These are phyloP conservation scores for Ogataea methylovora DNA, from an alignment of 805 yeast species.

Conservation along the genomic window DNA sequence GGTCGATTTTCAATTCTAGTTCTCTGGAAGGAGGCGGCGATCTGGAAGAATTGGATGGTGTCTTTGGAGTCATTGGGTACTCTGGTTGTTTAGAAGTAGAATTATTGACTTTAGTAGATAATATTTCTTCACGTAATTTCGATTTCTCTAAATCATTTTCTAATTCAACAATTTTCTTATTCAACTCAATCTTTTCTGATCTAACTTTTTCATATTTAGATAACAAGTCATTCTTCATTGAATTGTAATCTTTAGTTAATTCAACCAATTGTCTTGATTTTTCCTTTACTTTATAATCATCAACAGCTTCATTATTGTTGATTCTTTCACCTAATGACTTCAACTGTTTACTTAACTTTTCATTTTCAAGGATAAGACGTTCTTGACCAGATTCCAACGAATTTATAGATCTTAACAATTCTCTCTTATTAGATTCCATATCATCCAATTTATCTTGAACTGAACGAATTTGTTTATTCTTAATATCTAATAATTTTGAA, in stretches of 20 bases:
- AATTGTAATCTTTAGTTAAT: constrained; percentile 20
- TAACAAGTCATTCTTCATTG: constrained; percentile 24
- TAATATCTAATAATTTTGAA: constrained; percentile 5
- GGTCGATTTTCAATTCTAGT: constrained; percentile 8
- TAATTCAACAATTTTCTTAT: background rate
- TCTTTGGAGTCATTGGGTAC: constrained; percentile 18
- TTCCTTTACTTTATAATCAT: constrained; percentile 2
- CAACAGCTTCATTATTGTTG: background rate
- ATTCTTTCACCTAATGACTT: constrained; percentile 7
- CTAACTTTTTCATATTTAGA: constrained; percentile 17
- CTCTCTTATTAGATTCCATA: constrained; percentile 7
- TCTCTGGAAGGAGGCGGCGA: background rate
- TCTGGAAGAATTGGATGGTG: constrained; percentile 11
- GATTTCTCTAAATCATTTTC: constrained; percentile 9
- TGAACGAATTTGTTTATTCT: constrained; percentile 10
- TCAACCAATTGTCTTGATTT: constrained; percentile 13
- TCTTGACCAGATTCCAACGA: constrained; percentile 14
- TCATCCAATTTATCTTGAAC: constrained; percentile 10
- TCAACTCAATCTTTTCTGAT: constrained; percentile 13
- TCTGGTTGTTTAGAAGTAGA: constrained; percentile 13
- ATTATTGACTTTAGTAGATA: constrained; percentile 2
- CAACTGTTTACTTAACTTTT: constrained; percentile 13
- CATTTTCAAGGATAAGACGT: constrained; percentile 12
- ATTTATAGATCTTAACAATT: constrained; percentile 10
- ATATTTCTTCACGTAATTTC: constrained; percentile 2